Conservation (phyloP, 371 early-diverging fungal genomes). For the Mortierella sp. region DNA sequence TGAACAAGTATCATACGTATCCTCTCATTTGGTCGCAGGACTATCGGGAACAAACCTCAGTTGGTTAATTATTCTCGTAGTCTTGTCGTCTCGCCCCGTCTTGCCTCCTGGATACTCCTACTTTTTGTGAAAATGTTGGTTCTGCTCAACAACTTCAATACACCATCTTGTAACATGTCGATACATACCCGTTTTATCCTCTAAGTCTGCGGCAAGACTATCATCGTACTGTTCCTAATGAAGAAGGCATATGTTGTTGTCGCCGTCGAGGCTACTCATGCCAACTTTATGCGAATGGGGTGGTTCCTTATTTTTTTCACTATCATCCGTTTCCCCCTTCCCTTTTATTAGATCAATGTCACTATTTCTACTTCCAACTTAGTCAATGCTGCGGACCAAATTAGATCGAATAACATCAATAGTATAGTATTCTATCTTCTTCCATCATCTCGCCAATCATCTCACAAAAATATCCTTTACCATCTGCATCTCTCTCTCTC, state of each 20-base stretch:
- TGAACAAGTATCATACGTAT: constrained; percentile 60
- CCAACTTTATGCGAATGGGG: constrained; percentile 23
- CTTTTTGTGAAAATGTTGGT: constrained; percentile 61
- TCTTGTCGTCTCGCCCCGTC: constrained; percentile 56
- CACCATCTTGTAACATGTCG: constrained; percentile 59
- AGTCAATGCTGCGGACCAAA: no score
- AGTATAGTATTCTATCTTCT: no score
- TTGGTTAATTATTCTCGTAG: constrained; percentile 61
- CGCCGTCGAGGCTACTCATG: constrained; percentile 28
- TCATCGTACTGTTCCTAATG: constrained; percentile 63
- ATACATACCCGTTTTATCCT: constrained; percentile 55
- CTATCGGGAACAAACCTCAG: constrained; percentile 51
- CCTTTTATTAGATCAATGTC: background rate
- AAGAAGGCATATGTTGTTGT: constrained; percentile 62
- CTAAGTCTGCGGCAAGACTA: constrained; percentile 57
- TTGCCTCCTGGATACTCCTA: constrained; percentile 61
- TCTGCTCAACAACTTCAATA: constrained; percentile 66
- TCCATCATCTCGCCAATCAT: no score
- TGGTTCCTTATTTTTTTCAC: background rate
- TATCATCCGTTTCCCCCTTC: background rate
- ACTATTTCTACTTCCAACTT: constrained; percentile 50
- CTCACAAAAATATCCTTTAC: constrained; percentile 29
- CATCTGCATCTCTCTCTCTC: background rate
- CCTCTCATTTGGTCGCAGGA: constrained; percentile 64
- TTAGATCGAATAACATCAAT: no score